These are phyloP conservation scores for Flueggea neowawraea DNA, from an alignment of 441 rosid species.

Conservation along the genomic window DNA sequence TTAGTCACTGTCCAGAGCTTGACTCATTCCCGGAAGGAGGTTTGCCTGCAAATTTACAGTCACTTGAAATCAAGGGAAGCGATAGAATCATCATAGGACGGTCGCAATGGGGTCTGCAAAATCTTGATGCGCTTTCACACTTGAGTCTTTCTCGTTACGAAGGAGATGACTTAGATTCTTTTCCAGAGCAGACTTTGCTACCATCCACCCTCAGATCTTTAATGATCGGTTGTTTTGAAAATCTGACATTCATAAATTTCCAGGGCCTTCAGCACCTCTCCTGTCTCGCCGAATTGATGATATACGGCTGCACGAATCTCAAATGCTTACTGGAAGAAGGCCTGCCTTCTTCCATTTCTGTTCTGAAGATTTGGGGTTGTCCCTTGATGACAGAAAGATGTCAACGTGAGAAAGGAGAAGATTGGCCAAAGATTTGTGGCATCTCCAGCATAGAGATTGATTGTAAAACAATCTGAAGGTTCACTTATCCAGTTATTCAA, in stretches of 20 bases:
- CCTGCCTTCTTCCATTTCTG: slow-evolving; percentile 7
- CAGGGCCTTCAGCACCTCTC: slow-evolving; percentile 24
- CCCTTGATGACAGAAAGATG: slow-evolving; percentile 12
- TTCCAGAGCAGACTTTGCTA: slow-evolving; percentile 32
- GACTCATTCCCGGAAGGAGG: slow-evolving; percentile 28
- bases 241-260: slow-evolving; percentile 18
- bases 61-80: slow-evolving; percentile 22
- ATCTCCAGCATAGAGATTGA: slow-evolving; percentile 22
- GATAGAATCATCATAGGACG: slow-evolving; percentile 20
- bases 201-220: slow-evolving; percentile 21
- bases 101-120: slow-evolving; percentile 20
- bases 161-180: slow-evolving; percentile 19
- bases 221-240: slow-evolving; percentile 3
- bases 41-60: slow-evolving; percentile 24
- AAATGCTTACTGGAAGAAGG: slow-evolving; percentile 18
- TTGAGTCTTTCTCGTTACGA: slow-evolving; percentile 15
- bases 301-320: slow-evolving; percentile 24
- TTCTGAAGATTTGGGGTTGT: slow-evolving; percentile 15
- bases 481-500: no score
- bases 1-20: slow-evolving; percentile 25
- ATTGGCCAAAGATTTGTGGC: slow-evolving; percentile 18
- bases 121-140: slow-evolving; percentile 23
- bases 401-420: slow-evolving; percentile 14
- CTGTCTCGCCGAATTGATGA: slow-evolving; percentile 21
- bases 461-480: background rate